Percentiles rank a stretch among this genome's conserved stretches.
Conservation (phyloP, 345 rosid genomes). For the Euphorbia lathyris region DNA sequence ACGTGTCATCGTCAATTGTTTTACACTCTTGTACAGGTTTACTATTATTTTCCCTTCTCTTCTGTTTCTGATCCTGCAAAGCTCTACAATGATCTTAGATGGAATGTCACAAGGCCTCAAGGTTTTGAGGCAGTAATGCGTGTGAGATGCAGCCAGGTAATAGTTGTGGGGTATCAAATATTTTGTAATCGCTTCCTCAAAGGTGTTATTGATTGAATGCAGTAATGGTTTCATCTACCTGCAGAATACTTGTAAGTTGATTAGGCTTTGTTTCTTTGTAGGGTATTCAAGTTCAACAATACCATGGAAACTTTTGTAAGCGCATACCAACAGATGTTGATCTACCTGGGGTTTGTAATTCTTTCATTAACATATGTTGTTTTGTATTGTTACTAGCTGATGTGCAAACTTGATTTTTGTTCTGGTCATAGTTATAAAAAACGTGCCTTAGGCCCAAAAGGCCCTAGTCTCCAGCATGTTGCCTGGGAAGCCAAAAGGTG, state of each 20-base stretch:
- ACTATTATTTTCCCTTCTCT: conserved; percentile 88
- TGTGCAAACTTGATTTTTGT: conserved; percentile 1
- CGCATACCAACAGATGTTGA: conserved; percentile 96
- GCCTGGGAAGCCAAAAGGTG: too few species aligned
- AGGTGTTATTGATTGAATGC: neutral
- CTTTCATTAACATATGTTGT: conserved; percentile 1
- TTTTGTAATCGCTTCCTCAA: neutral
- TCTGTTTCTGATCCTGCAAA: conserved; percentile 87
- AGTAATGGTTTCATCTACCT: neutral
- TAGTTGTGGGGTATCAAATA: neutral
- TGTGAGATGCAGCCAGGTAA: conserved; percentile 93
- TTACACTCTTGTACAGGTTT: conserved; percentile 54
- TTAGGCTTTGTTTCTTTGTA: conserved; percentile 24
- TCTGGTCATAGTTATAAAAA: neutral
- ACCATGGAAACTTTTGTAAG: conserved; percentile 91
- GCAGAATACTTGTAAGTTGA: neutral
- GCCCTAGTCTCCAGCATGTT: too few species aligned
- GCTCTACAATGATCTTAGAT: conserved; percentile 95
- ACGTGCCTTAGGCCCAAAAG: too few species aligned
- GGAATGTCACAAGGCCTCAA: conserved; percentile 98
- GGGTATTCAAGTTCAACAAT: conserved; percentile 98
- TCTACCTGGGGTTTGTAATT: conserved; percentile 77
- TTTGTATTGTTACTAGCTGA: neutral
- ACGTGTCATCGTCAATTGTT: conserved; percentile 4
- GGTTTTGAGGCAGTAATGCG: conserved; percentile 99